Evolutionary conservation across 1,284 basidiomycete species (phyloP), one percentile per base, ranked within the genome.

Genomic region (Gomphus sp.): DNA sequence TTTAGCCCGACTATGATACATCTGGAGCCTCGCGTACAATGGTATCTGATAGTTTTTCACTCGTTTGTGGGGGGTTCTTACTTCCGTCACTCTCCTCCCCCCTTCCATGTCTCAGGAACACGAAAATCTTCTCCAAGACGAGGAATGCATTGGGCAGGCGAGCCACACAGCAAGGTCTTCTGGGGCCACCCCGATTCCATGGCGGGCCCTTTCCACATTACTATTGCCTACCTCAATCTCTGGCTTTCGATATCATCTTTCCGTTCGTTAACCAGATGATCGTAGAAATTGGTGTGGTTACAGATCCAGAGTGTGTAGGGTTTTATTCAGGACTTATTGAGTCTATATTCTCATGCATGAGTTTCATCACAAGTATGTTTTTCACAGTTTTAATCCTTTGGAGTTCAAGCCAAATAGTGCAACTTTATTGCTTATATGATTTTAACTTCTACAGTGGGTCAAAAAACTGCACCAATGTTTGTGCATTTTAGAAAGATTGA

Each of bases 241-340:
- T 64, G 41, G 60, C 58, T 22, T 64, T 62, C 49, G 63, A 65
- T 34, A 34, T 65, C n/a, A 60, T 66, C 22, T 66, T 64, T 41
- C 65, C 63, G 22, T 65, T 65, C 39, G 57, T 66, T 28, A 63
- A 64, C 47, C 62, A 64, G 56, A 65, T 66, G 62, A 59, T 66
- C n/a, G 43, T 66, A 14, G 65, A 66, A 16, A 63, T 62, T 47
- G 65, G 65, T n/a, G 61, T 66, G 6, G 63, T 64, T 12, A 58
- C 60, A n/a, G 62, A 66, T 58, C 65, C 64, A 7, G 60, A 64
- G 53, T 47, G 55, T n/a, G 65, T 65, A 12, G 65, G 65, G 18
- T 66, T 61, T 52, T 66, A 65, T 54, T 62, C 63, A 18, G 65
- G 65, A 18, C 39, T 65, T 18, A 61, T 65, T 18, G 64, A 65